Evolutionary conservation across 2,329 filamentous ascomycete species (phyloP).

Genomic region (Dothistroma pini): DNA sequence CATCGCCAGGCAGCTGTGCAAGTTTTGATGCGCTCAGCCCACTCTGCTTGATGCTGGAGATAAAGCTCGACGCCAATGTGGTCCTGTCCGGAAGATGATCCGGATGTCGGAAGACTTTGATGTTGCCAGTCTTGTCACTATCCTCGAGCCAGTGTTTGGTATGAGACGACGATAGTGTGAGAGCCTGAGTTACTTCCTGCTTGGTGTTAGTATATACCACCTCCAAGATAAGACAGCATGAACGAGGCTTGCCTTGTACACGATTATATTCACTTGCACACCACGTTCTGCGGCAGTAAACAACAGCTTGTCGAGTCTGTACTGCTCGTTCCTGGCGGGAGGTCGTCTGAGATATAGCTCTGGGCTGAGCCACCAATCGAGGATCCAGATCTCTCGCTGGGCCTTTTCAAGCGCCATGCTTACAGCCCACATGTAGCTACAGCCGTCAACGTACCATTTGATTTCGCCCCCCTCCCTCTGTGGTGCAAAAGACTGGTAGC

Average conservation of each 20-base stretch:
- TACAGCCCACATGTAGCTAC: conserved; percentile 81
- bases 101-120: conserved; percentile 84
- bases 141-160: conserved; percentile 74
- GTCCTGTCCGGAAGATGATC: conserved; percentile 77
- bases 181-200: conserved; percentile 53
- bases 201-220: no score
- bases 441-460: conserved; percentile 87
- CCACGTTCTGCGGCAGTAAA: conserved; percentile 77
- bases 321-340: conserved; percentile 74
- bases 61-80: conserved; percentile 58
- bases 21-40: conserved; percentile 53
- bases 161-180: conserved; percentile 62
- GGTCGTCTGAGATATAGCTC: conserved; percentile 84
- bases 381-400: conserved; percentile 73
- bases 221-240: no score
- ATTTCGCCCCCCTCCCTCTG: conserved; percentile 66
- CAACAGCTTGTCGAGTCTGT: conserved; percentile 79
- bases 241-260: conserved; percentile 61
- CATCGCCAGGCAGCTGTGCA: conserved; percentile 66
- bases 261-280: conserved; percentile 78
- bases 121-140: conserved; percentile 71
- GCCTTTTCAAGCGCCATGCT: conserved; percentile 75
- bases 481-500: conserved; percentile 65
- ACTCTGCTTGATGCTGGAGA: conserved; percentile 54
- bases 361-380: conserved; percentile 75